Evolutionary conservation across 257 asterid genomes (phyloP), one percentile per base, ranked within the genome.

Genomic region (Solanum microdontum): DNA sequence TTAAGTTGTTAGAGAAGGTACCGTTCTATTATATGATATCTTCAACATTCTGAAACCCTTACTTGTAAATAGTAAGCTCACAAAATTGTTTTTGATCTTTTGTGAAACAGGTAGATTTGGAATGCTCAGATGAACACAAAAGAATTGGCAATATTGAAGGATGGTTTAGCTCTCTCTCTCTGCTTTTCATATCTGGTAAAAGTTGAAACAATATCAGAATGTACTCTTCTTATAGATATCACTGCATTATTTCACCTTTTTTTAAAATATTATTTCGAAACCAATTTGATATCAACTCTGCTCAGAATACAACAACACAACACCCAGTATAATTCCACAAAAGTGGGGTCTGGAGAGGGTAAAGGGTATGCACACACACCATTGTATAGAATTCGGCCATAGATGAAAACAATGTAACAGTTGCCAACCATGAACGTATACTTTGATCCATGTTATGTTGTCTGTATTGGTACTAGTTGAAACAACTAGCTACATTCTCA

Each of bases 81-180:
- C 23, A 26, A 76, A 76, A 10, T 32, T n/a, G 33, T 36, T 86
- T 43, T 60, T 37, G 30, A 34, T 66, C 48, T 86, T 37, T 73
- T 84, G 60, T 39, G 48, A 55, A 93, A 86, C 93, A 95, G 99
- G 98, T 95, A 85, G 98, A 97, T 93, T 92, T 97, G 91, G 97
- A 95, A 82, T 91, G 91, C 79, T 92, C 97, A 19, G 94, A 92
- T 90, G 98, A 98, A 58, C 89, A 85, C 85, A 89, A 88, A 72
- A 92, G 98, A 89, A 88, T 92, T 84, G 98, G 98, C 62, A 90
- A 17, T 17, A 9, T 55, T 55, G 3, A 55, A 55, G 64, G n/a
- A 55, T 55, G 64, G 64, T 51, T 19, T 19, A 55, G 64, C 64
- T 6, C n/a, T 51, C 23, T 48, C 55, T 45, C 60, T 51, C 62